Evolutionary conservation across 176 grass and related monocot species (phyloP).

Genomic region (Thalia dealbata): DNA sequence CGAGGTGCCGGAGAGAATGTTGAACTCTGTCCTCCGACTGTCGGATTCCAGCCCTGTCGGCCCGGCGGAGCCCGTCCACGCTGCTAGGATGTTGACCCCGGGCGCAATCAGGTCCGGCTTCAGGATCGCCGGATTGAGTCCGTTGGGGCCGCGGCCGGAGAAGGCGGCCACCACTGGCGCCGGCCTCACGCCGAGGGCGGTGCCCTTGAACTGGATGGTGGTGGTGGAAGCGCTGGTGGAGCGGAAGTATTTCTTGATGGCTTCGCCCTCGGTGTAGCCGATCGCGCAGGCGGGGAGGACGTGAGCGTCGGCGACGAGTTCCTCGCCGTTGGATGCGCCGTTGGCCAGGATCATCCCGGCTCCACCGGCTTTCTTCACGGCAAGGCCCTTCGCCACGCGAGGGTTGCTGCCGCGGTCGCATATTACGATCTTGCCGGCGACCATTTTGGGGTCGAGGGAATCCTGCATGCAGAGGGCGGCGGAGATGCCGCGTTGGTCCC

Average conservation of each 20-base stretch:
- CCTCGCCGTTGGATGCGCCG: conserved; percentile 18
- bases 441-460: conserved; percentile 31
- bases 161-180: conserved; percentile 55
- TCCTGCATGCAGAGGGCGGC: conserved; percentile 17
- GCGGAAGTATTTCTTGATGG: conserved; percentile 36
- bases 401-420: conserved; percentile 23
- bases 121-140: conserved; percentile 41
- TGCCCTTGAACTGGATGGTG: conserved; percentile 35
- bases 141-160: conserved; percentile 57
- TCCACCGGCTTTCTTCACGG: conserved; percentile 32
- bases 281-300: conserved; percentile 33
- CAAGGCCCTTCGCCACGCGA: conserved; percentile 26
- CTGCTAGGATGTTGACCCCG: conserved; percentile 60
- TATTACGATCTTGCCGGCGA: conserved; percentile 47
- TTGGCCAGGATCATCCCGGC: conserved; percentile 35
- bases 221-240: conserved; percentile 14
- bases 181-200: conserved; percentile 43
- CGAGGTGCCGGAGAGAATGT: conserved; percentile 52
- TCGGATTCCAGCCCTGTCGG: conserved; percentile 19
- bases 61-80: conserved; percentile 18
- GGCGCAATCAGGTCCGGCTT: conserved; percentile 80
- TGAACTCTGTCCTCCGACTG: conserved; percentile 26
- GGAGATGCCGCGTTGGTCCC: conserved; percentile 11
- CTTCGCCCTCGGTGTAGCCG: conserved; percentile 24
- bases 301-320: conserved; percentile 25